Percentiles rank a stretch among this genome's conserved stretches.
These are phyloP conservation scores for Sporothrix dimorphospora DNA, from an alignment of 2,329 filamentous ascomycete genomes.

Conservation along the genomic window DNA sequence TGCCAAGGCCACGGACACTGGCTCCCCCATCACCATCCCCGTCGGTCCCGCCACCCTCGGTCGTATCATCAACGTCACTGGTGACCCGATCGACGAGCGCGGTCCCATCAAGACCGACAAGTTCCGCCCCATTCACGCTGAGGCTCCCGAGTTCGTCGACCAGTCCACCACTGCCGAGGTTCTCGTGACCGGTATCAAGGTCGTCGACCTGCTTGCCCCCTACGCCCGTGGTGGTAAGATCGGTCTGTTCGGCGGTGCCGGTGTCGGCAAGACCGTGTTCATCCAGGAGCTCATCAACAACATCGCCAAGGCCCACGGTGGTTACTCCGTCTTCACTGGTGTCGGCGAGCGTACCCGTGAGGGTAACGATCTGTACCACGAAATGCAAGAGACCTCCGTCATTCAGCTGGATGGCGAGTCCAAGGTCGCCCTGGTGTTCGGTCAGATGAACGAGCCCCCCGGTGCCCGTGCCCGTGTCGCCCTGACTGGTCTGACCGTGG, in stretches of 20 bases:
- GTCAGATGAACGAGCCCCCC: constrained; percentile 99
- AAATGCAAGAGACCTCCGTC: constrained; percentile 99
- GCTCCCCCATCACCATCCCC: constrained; percentile 92
- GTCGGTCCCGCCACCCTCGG: constrained; percentile 92
- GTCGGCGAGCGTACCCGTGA: constrained; percentile 99
- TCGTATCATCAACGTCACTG: constrained; percentile 99
- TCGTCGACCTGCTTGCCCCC: constrained; percentile 97
- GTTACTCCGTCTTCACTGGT: constrained; percentile 99
- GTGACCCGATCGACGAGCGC: constrained; percentile 99
- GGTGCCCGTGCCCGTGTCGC: constrained; percentile 99
- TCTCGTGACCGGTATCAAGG: constrained; percentile 99
- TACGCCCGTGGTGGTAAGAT: constrained; percentile 99
- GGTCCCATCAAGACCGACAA: constrained; percentile 95
- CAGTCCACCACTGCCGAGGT: constrained; percentile 97
- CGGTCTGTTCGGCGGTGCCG: constrained; percentile 99
- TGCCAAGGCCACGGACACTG: constrained; percentile 81
- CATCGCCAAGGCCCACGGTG: constrained; percentile 99
- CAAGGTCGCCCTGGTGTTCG: constrained; percentile 99
- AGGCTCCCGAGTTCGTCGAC: constrained; percentile 88
- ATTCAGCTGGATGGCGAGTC: constrained; percentile 99
- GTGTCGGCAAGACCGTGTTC: constrained; percentile 99
- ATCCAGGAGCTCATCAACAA: constrained; percentile 99
- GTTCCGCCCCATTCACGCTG: constrained; percentile 87
- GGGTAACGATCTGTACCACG: constrained; percentile 99
- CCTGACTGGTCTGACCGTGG: constrained; percentile 82